Conservation (phyloP, 1,139 yeast genomes). For the Blastobotrys illinoisensis region DNA sequence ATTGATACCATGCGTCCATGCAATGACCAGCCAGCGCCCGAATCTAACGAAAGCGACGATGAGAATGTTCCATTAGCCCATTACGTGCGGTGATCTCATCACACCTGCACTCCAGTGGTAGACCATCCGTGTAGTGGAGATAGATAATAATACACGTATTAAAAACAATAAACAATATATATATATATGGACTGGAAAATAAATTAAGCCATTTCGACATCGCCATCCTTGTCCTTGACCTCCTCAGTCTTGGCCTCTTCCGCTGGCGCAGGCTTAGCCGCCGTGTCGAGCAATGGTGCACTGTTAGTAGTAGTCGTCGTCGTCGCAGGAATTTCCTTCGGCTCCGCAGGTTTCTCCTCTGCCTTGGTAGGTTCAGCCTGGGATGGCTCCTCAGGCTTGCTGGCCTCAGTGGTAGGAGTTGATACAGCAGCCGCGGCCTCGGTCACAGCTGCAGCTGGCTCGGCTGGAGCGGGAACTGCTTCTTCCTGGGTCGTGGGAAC, state of each 20-base stretch:
- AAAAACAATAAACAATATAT: constrained; percentile 11
- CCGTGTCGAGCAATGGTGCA: neutral
- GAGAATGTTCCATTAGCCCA: constrained; percentile 19
- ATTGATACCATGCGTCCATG: constrained; percentile 38
- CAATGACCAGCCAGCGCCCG: neutral
- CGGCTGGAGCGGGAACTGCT: neutral
- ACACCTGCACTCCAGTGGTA: neutral
- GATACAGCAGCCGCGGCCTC: constrained; percentile 7
- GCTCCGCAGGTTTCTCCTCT: constrained; percentile 10
- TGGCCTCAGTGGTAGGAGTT: constrained; percentile 11
- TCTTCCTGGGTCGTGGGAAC: neutral
- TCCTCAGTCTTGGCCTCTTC: constrained; percentile 33
- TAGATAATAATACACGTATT: constrained; percentile 6
- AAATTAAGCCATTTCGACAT: constrained; percentile 27
- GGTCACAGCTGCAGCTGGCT: neutral
- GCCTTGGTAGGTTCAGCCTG: constrained; percentile 11
- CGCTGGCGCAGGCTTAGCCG: constrained; percentile 15
- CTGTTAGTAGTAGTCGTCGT: constrained; percentile 1
- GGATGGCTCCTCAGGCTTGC: constrained; percentile 11
- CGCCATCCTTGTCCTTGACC: constrained; percentile 31
- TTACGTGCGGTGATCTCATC: constrained; percentile 4
- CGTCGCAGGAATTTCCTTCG: constrained; percentile 2
- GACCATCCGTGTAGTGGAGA: neutral
- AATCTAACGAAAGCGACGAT: constrained; percentile 6
- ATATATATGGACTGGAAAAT: neutral